A percentile compares a stretch with the other conserved stretches of the same genome.
phyloP scores from a whole-genome alignment of 345 rosid genomes.

The Aquilaria malaccensis region DNA sequence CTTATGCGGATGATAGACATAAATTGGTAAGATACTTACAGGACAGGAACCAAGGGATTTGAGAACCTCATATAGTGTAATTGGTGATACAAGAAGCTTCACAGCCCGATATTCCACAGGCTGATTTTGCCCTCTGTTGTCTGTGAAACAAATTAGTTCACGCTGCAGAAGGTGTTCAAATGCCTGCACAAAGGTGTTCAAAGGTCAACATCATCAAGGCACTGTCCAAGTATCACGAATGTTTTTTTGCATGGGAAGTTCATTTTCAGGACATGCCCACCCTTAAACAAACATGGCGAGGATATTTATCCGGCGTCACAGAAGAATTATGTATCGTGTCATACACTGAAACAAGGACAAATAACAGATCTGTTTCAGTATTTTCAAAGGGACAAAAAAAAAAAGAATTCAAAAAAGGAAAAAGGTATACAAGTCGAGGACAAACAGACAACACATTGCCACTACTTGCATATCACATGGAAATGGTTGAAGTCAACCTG shows the following conservation, averaged over 20 bases:
- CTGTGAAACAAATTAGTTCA: constrained; percentile 52
- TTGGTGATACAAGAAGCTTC: constrained; percentile 62
- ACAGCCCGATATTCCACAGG: constrained; percentile 63
- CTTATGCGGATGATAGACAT: background rate
- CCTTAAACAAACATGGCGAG: constrained; percentile 63
- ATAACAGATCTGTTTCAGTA: background rate
- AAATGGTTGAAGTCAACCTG: constrained; percentile 40
- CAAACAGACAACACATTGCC: constrained; percentile 4
- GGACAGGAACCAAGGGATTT: constrained; percentile 81
- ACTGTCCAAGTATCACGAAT: constrained; percentile 3
- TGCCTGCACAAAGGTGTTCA: constrained; percentile 43
- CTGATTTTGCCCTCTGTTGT: constrained; percentile 59
- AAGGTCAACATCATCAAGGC: constrained; percentile 4
- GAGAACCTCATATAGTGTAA: constrained; percentile 68
- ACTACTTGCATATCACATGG: background rate
- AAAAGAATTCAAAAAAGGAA: too few species aligned
- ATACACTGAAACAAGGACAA: constrained; percentile 54
- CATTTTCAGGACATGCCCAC: constrained; percentile 25
- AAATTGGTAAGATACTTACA: constrained; percentile 38
- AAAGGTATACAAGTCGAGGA: background rate
- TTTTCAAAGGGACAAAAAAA: too few species aligned
- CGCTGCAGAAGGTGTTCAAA: constrained; percentile 75
- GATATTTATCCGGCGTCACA: constrained; percentile 68
- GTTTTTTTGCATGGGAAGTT: background rate
- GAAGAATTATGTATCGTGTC: constrained; percentile 68